Evolutionary conservation across 345 rosid genomes (phyloP), one percentile per base, ranked within the genome.

Genomic region (Lumnitzera racemosa): DNA sequence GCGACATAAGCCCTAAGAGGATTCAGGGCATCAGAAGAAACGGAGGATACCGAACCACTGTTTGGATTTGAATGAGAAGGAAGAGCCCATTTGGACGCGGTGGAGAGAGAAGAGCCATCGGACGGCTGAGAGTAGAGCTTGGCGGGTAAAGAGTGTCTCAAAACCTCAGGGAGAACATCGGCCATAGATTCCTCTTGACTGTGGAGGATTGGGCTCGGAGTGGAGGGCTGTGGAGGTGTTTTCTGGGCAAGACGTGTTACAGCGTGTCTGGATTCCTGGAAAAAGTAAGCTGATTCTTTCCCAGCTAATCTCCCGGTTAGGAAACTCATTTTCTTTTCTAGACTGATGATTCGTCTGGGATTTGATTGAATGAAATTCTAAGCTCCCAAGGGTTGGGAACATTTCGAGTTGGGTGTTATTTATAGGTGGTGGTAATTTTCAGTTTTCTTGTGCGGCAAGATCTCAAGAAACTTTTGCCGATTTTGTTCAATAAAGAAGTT

Each of bases 201-300:
- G 15, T 65, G 13, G 14, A 57, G 24, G 10, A 46, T 12, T 5
- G 63, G 17, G 1, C 69, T 67, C 0, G 71, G 47, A 15, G 79
- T 57, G 27, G 20, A 20, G 20, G 58, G 67, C 58, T 73, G 55
- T 15, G 76, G 77, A 51, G 86, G 46, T 66, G 69, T 61, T 76
- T 81, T 92, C 77, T 85, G 87, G 13, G 80, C 85, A 65, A 92
- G 76, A 16, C 91, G 96, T 70, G 78, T 81, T 27, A 92, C 88
- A 67, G 96, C 96, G 46, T 77, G 88, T 74, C 85, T 89, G 76
- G 96, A 75, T 80, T 89, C 96, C 67, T 82, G 83, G 79, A 85
- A 83, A 75, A 89, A 92, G 70, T 74, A 87, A 14, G 96, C 96
- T 4, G 87, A 96, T 74, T 89, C 98, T 75, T 87, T 92, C 31